phyloP scores from a whole-genome alignment of 2,329 filamentous ascomycete genomes.

The Beauveria sp. region DNA sequence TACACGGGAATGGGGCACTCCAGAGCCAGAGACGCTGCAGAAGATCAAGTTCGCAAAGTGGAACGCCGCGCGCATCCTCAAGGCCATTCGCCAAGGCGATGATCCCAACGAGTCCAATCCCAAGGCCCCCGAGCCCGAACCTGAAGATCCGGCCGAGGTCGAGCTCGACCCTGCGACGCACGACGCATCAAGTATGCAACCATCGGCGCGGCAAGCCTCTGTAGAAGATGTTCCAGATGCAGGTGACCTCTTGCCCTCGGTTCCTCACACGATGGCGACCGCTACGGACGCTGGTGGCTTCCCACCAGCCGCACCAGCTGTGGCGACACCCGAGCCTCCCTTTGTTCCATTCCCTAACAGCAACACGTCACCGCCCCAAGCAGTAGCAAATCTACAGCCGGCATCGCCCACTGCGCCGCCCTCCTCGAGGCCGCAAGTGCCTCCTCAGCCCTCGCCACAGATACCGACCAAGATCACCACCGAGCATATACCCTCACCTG shows the following conservation, averaged over 20 bases:
- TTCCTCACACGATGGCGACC: constrained; percentile 3
- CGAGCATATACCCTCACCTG: constrained; percentile 17
- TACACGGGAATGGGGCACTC: constrained; percentile 70
- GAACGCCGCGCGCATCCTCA: constrained; percentile 84
- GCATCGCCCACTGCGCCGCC: not conserved
- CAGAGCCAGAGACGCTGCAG: constrained; percentile 66
- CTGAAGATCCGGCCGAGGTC: constrained; percentile 19
- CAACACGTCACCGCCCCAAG: not conserved
- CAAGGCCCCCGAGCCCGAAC: constrained; percentile 40
- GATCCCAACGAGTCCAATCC: constrained; percentile 93
- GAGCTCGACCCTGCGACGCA: constrained; percentile 57
- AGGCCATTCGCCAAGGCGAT: constrained; percentile 80
- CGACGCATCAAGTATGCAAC: constrained; percentile 31
- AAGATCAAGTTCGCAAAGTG: constrained; percentile 98
- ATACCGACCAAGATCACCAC: constrained; percentile 20
- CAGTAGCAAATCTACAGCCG: not conserved
- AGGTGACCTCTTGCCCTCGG: constrained; percentile 22
- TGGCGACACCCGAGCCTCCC: constrained; percentile 12
- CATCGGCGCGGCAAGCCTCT: constrained; percentile 32
- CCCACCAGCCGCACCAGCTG: constrained; percentile 19
- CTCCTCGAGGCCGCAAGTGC: constrained; percentile 17
- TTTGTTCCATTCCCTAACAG: constrained; percentile 11
- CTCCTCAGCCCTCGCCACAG: constrained; percentile 22
- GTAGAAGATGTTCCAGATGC: constrained; percentile 48
- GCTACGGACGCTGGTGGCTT: constrained; percentile 19